Percentiles rank a stretch among this genome's conserved stretches.
These are phyloP conservation scores for Chalciporus chontae DNA, from an alignment of 768 basidiomycete species.

Conservation along the genomic window DNA sequence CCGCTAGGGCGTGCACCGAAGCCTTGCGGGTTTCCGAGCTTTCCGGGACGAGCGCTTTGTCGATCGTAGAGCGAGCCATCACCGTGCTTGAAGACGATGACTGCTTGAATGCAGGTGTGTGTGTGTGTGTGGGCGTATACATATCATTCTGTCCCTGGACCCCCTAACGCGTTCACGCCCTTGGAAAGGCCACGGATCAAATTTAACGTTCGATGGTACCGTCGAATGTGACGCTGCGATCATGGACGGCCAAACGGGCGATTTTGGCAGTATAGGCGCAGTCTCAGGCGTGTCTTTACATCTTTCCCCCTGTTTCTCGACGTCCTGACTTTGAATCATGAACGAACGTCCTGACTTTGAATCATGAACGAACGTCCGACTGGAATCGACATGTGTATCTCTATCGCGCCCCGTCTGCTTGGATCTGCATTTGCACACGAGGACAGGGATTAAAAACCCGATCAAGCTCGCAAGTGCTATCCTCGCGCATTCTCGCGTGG, in stretches of 20 bases:
- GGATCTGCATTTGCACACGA: background rate
- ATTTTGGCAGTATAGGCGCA: constrained; percentile 76
- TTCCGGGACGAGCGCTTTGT: constrained; percentile 31
- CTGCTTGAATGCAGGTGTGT: constrained; percentile 64
- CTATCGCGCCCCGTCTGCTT: too few relatives aligned
- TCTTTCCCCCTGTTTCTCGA: background rate
- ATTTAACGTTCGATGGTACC: constrained; percentile 66
- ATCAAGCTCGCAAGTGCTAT: constrained; percentile 57
- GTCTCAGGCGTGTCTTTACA: constrained; percentile 47
- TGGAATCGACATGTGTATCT: background rate
- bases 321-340: background rate
- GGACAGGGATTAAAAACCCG: constrained; percentile 65
- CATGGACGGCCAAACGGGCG: constrained; percentile 47
- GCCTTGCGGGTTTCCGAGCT: constrained; percentile 31
- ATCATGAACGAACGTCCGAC: background rate
- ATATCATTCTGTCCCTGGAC: background rate
- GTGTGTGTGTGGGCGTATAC: background rate
- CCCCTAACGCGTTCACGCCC: too few relatives aligned
- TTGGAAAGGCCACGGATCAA: constrained; percentile 65
- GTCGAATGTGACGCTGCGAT: constrained; percentile 84
- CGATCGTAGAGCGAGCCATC: constrained; percentile 54
- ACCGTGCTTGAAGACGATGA: constrained; percentile 61
- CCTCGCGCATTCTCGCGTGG: constrained; percentile 49
- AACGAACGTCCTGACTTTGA: constrained; percentile 6
- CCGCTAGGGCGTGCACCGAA: constrained; percentile 48